These are phyloP conservation scores for Globisporangium lucens DNA, from an alignment of 352 stramenopile genomes.

Conservation along the genomic window DNA sequence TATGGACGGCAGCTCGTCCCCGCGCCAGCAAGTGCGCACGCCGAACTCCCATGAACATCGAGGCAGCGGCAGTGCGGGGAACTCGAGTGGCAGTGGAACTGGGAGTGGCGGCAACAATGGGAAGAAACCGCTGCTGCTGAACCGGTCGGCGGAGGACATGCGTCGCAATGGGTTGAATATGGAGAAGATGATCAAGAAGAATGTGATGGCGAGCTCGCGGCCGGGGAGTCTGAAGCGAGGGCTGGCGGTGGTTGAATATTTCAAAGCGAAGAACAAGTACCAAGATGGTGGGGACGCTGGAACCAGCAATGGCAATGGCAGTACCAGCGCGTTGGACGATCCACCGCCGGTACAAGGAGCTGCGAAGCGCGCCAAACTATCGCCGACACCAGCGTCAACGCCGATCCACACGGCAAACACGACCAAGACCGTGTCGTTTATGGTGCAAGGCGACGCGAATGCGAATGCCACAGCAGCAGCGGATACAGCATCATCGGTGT, in stretches of 20 bases:
- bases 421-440: constrained; percentile 6
- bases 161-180: constrained; percentile 72
- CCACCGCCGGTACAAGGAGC: background rate
- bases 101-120: constrained; percentile 1
- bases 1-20: constrained; percentile 18
- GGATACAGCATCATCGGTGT: background rate
- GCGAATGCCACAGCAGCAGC: background rate
- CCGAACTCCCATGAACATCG: constrained; percentile 3
- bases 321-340: constrained; percentile 5
- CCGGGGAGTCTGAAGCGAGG: constrained; percentile 59
- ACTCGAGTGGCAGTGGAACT: background rate
- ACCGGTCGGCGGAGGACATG: constrained; percentile 38
- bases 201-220: constrained; percentile 50
- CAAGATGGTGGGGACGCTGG: constrained; percentile 18
- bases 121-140: constrained; percentile 21
- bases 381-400: constrained; percentile 4
- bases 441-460: background rate
- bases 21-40: constrained; percentile 6
- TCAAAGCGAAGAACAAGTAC: constrained; percentile 65
- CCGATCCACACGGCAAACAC: background rate
- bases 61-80: background rate
- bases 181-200: constrained; percentile 88
- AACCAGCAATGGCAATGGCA: constrained; percentile 8
- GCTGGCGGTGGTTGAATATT: constrained; percentile 66
- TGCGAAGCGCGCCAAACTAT: constrained; percentile 13